Conservation (phyloP, 2,329 filamentous ascomycete genomes). For the Clarireedia paspali region DNA sequence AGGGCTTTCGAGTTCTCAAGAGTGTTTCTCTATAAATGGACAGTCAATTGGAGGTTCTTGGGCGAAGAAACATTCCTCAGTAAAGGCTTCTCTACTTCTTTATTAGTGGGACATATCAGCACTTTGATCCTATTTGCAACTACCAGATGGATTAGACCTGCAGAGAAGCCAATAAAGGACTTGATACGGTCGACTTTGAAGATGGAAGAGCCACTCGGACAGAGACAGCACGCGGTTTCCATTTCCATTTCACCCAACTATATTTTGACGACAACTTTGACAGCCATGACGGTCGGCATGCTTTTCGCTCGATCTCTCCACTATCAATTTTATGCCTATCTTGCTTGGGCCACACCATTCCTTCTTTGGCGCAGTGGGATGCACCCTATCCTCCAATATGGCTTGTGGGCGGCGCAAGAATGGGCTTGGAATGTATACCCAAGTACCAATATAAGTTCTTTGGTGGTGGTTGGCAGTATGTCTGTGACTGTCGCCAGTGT, state of each 20-base stretch:
- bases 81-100: conserved; percentile 47
- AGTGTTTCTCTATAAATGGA: conserved; percentile 95
- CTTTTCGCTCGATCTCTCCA: conserved; percentile 64
- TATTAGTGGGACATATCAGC: conserved; percentile 48
- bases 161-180: conserved; percentile 39
- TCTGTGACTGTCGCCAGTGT: conserved; percentile 49
- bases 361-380: conserved; percentile 58
- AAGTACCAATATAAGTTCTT: conserved; percentile 56
- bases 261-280: conserved; percentile 54
- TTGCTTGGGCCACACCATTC: conserved; percentile 66
- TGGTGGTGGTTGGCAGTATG: conserved; percentile 62
- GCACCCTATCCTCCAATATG: conserved; percentile 50
- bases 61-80: conserved; percentile 74
- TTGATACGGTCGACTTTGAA: conserved; percentile 31
- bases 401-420: conserved; percentile 58
- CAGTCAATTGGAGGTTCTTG: conserved; percentile 97
- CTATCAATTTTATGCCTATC: conserved; percentile 69
- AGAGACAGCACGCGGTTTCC: conserved; percentile 40
- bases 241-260: conserved; percentile 49
- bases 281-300: conserved; percentile 58
- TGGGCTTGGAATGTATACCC: conserved; percentile 71
- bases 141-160: conserved; percentile 54
- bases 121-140: conserved; percentile 49
- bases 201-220: conserved; percentile 29
- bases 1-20: conserved; percentile 87